Evolutionary conservation across 441 rosid genomes (phyloP), one percentile per base, ranked within the genome.

Genomic region (Populus hybrid): DNA sequence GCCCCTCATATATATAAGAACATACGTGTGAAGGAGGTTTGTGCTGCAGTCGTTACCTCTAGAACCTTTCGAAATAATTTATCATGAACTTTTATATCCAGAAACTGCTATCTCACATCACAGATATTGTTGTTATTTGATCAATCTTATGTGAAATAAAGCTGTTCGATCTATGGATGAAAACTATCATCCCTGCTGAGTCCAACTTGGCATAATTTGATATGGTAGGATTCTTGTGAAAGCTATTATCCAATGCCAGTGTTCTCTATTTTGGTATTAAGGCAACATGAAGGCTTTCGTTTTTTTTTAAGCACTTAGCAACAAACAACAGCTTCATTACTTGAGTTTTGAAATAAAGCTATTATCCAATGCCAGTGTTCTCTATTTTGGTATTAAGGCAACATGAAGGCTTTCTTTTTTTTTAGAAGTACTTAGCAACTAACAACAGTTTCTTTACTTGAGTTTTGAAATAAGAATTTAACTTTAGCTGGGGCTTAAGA

Each of bases 21-120:
- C 76, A 82, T 80, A 67, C 88, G 85, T 79, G 92, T 87, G 70
- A 87, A 87, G 59, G 99, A 95, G 99, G 99, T 95, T 82, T 71
- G 90, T 86, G 67, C 35, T 23, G 53, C 72, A 73, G 9, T 63
- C 63, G 14, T 71, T 75, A 72, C 80, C 16, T 80, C 75, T 11
- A 24, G 42, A 72, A 12, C 11, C 61, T 20, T 42, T 35, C 59
- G 34, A 30, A 68, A 36, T 30, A 5, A 8, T 21, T 12, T 57
- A 57, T 57, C 10, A 57, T 20, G 23, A 7, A 20, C 63, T 57
- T 57, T 57, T 20, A 20, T 18, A 57, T 57, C 66, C 66, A 77
- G 28, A 59, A 53, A 10, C 28, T 10, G 24, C 12, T 63, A 30
- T 69, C 32, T 69, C 75, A 69, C 35, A 23, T 50, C n/a, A 77